Base-by-base conservation (phyloP, 208 protist genomes). In the Wallacemonas sp. region DNA sequence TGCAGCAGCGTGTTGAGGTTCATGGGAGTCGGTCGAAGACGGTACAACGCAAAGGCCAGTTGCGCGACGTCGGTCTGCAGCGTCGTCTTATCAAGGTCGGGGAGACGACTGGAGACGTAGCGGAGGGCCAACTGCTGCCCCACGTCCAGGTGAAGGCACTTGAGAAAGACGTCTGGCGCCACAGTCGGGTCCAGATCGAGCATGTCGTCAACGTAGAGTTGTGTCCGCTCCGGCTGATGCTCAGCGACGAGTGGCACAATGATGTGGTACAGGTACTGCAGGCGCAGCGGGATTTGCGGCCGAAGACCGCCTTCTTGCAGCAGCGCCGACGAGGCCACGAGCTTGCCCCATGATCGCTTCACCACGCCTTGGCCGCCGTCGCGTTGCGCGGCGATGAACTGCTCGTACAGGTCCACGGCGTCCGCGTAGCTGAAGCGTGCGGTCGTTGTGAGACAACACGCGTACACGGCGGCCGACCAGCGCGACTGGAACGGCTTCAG, bases 221-320 rank as follows among this genome's bases (percentile, higher is more conserved):
- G 29, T 17, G 83, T 62, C 1, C 43, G 52, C 0, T 72, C 78
- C 14, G 85, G 77, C 24, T 78, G 65, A 52, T 84, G 72, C 34
- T 82, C 76, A 16, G 81, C 65, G 6, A 87, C 83, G 0, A 94
- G 54, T 11, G 88, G 88, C 11, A 91, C 65, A 33, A 94, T 85
- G 34, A 91, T 81, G 68, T 94, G 88, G 54, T 94, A 84, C 11
- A 94, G 44, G 63, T 86, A 85, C 24, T 82, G 77, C 16, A 94
- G 70, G 17, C 36, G 56, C n/a, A 43, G 43, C 41, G 49, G 49
- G 19, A 17, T 56, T 27, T 38, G 47, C 0, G 57, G 21, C 11
- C 19, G 46, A n/a, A 78, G 44, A n/a, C 67, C 60, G 23, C 70
- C 74, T 11, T 68, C 60, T 19, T 78, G 62, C 0, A 68, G 49